A percentile compares a stretch with the other conserved stretches of the same genome.
These are phyloP conservation scores for Themeda triandra DNA, from an alignment of 176 grass and related monocot species.

Conservation along the genomic window DNA sequence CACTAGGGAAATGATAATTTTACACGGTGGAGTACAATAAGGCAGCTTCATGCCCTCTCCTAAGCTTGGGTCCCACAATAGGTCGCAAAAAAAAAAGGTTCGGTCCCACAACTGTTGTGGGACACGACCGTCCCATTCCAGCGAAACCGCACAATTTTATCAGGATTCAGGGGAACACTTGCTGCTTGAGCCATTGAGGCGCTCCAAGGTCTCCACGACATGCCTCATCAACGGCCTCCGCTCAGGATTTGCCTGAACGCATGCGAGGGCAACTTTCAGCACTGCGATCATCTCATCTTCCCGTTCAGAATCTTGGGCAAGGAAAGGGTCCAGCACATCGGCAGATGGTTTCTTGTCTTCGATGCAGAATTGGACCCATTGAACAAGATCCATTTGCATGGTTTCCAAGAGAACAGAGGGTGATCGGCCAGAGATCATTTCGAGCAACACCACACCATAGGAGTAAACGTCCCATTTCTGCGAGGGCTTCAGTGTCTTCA, in stretches of 20 bases:
- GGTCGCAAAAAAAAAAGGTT: no score
- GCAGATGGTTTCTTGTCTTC: slow-evolving; percentile 77
- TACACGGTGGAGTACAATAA: not conserved
- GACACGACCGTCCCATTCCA: not conserved
- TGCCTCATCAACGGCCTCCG: slow-evolving; percentile 64
- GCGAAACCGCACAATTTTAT: not conserved
- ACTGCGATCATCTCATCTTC: slow-evolving; percentile 80
- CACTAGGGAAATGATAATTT: not conserved
- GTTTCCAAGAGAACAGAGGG: slow-evolving; percentile 66
- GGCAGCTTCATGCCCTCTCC: not conserved
- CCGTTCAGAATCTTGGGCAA: slow-evolving; percentile 46
- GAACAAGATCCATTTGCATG: slow-evolving; percentile 80
- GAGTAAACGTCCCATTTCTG: slow-evolving; percentile 98
- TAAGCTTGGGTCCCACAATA: not conserved
- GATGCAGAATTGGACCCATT: slow-evolving; percentile 86
- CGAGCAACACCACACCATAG: slow-evolving; percentile 79
- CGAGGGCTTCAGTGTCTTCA: slow-evolving; percentile 86
- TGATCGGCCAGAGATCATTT: slow-evolving; percentile 69
- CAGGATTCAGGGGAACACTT: not conserved
- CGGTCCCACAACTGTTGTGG: not conserved
- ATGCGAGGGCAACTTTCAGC: slow-evolving; percentile 74
- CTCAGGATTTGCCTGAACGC: slow-evolving; percentile 66
- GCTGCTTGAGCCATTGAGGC: slow-evolving; percentile 28
- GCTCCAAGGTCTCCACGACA: slow-evolving; percentile 58
- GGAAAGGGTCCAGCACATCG: slow-evolving; percentile 66